Evolutionary conservation across 2,329 filamentous ascomycete species (phyloP).

Genomic region (Penicillium aurantiogriseum): DNA sequence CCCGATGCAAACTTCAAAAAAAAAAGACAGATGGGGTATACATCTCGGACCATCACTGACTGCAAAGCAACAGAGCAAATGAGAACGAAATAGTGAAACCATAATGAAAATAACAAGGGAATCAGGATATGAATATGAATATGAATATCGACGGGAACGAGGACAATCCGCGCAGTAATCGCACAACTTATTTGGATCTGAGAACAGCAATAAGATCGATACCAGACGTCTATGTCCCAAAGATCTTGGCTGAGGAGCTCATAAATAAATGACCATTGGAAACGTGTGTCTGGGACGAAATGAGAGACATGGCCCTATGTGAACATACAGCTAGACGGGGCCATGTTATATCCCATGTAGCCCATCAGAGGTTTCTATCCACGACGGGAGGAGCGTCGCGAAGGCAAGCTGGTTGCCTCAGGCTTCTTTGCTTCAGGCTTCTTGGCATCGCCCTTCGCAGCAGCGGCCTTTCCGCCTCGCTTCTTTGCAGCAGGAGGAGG

Average conservation of each 20-base stretch:
- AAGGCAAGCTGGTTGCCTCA: slow-evolving; percentile 14
- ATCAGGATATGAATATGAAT: slow-evolving; percentile 10
- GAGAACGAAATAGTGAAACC: background rate
- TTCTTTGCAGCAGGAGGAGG: slow-evolving; percentile 16
- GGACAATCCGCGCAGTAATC: background rate
- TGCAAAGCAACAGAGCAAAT: slow-evolving; percentile 10
- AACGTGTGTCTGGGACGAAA: background rate
- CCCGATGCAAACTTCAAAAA: slow-evolving; percentile 9
- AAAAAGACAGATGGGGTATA: slow-evolving; percentile 23
- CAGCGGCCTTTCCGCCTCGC: slow-evolving; percentile 11
- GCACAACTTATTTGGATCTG: background rate
- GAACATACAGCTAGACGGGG: background rate
- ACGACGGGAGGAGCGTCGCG: slow-evolving; percentile 24
- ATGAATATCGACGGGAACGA: slow-evolving; percentile 1
- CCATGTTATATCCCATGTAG: background rate
- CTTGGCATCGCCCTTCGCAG: slow-evolving; percentile 8
- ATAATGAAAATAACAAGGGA: slow-evolving; percentile 8
- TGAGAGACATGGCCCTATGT: background rate
- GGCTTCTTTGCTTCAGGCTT: slow-evolving; percentile 12
- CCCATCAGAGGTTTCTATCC: slow-evolving; percentile 8
- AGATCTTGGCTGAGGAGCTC: background rate
- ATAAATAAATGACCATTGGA: background rate
- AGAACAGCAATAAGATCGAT: background rate
- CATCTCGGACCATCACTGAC: slow-evolving; percentile 21
- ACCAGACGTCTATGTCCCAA: background rate